Evolutionary conservation across 2,329 filamentous ascomycete genomes (phyloP).

Genomic region (Pseudocercospora pini-densiflorae): DNA sequence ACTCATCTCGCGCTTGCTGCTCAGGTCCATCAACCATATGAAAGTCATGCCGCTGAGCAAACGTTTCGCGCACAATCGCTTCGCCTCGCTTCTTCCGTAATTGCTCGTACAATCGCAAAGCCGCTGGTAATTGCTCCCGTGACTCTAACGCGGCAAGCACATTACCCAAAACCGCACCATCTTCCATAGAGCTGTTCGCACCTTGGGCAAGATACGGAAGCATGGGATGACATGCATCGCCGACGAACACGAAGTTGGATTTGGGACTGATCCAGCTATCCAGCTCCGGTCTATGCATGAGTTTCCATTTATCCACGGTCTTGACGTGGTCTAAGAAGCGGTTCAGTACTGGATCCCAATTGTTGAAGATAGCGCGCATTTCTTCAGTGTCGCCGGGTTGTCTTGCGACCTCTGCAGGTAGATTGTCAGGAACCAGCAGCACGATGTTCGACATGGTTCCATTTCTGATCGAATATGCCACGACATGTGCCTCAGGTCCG

Average conservation of each 20-base stretch:
- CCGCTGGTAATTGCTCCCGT: conserved; percentile 45
- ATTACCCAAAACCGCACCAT: conserved; percentile 67
- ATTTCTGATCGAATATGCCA: conserved; percentile 65
- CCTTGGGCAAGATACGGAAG: conserved; percentile 60
- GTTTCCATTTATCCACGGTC: conserved; percentile 69
- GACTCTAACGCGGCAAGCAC: conserved; percentile 57
- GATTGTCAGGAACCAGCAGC: conserved; percentile 66
- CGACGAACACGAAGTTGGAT: conserved; percentile 57
- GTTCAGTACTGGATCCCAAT: conserved; percentile 66
- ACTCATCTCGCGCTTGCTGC: conserved; percentile 61
- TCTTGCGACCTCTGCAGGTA: conserved; percentile 59
- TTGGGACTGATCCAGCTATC: conserved; percentile 59
- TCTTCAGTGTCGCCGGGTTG: conserved; percentile 61
- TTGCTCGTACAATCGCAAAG: conserved; percentile 51
- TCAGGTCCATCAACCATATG: conserved; percentile 57
- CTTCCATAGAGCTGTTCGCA: conserved; percentile 70
- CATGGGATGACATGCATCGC: conserved; percentile 62
- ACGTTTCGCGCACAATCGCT: conserved; percentile 65
- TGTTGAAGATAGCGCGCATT: conserved; percentile 63
- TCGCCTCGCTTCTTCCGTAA: conserved; percentile 55
- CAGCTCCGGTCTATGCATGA: conserved; percentile 63
- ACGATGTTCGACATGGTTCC: conserved; percentile 69
- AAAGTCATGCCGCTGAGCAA: conserved; percentile 53
- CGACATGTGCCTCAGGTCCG: conserved; percentile 64
- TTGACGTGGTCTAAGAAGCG: conserved; percentile 57